Conservation (phyloP, 1,139 yeast species). For the Suhomyces wounanorum region DNA sequence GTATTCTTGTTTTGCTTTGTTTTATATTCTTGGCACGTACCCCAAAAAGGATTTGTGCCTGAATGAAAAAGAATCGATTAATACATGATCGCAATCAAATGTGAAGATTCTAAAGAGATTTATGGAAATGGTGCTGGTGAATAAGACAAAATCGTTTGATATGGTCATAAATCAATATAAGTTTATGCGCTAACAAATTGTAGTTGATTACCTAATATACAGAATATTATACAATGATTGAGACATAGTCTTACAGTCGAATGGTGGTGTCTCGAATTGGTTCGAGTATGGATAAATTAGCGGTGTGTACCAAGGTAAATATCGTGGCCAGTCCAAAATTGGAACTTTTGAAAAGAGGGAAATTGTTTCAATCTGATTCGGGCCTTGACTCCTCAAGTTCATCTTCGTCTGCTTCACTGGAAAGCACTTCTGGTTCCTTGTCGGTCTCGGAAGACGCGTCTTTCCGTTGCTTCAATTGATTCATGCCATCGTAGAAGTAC, state of each 20-base stretch:
- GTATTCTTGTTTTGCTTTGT: constrained; percentile 12
- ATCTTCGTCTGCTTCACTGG: constrained; percentile 13
- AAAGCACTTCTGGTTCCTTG: constrained; percentile 10
- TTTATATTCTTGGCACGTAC: constrained; percentile 9
- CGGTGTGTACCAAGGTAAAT: background rate
- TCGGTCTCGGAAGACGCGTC: constrained; percentile 8
- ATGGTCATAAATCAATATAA: background rate
- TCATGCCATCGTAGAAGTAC: constrained; percentile 42
- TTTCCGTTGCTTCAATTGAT: constrained; percentile 25
- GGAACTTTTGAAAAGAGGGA: too few relatives aligned
- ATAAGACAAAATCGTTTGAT: background rate
- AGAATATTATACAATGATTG: background rate
- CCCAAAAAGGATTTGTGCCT: constrained; percentile 2
- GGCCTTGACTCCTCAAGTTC: background rate
- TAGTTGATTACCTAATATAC: constrained; percentile 2
- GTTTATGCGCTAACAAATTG: constrained; percentile 3
- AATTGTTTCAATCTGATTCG: background rate
- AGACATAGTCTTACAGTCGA: background rate
- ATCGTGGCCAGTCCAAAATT: too few relatives aligned
- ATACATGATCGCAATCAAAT: constrained; percentile 11
- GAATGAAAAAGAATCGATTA: constrained; percentile 10
- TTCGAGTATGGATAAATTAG: background rate
- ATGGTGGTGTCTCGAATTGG: background rate
- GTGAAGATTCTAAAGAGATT: too few relatives aligned
- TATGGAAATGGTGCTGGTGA: too few relatives aligned